A percentile compares a stretch with the other conserved stretches of the same genome.
Conservation (phyloP, 805 yeast species). For the Kuraishia molischiana region DNA sequence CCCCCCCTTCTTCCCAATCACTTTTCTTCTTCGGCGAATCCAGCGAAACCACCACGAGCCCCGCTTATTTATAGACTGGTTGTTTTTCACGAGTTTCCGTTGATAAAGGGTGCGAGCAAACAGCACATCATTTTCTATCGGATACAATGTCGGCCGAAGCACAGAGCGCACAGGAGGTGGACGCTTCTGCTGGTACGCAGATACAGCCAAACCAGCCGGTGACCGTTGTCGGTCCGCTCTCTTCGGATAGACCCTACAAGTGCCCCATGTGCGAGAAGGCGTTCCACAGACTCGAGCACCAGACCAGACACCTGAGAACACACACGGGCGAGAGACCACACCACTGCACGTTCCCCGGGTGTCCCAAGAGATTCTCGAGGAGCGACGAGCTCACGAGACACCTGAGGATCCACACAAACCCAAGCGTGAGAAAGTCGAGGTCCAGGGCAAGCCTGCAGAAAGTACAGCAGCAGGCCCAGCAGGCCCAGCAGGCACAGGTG, state of each 20-base stretch:
- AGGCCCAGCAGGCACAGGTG: constrained; percentile 6
- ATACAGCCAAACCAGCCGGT: too few species aligned
- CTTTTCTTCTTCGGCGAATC: too few species aligned
- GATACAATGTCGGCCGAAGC: too few species aligned
- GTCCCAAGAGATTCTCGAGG: constrained; percentile 70
- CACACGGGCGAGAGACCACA: constrained; percentile 94
- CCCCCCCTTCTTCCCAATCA: too few species aligned
- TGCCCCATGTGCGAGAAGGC: constrained; percentile 82
- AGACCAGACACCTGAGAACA: constrained; percentile 83
- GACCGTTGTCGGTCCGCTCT: background rate
- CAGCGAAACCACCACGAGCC: too few species aligned
- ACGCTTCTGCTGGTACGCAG: too few species aligned
- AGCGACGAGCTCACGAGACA: constrained; percentile 85
- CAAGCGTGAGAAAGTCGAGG: constrained; percentile 18
- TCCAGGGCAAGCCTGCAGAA: constrained; percentile 7
- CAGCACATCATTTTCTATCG: too few species aligned
- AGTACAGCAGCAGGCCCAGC: constrained; percentile 4
- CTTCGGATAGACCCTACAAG: constrained; percentile 53
- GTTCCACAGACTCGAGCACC: constrained; percentile 83
- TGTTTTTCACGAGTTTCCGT: too few species aligned
- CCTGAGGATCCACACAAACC: constrained; percentile 66
- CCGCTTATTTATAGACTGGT: too few species aligned
- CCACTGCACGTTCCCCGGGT: constrained; percentile 75
- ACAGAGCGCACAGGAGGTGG: too few species aligned
- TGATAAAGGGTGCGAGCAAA: too few species aligned